Evolutionary conservation across 768 basidiomycete species (phyloP), one percentile per base, ranked within the genome.

Genomic region (Basidioascus undulatus): DNA sequence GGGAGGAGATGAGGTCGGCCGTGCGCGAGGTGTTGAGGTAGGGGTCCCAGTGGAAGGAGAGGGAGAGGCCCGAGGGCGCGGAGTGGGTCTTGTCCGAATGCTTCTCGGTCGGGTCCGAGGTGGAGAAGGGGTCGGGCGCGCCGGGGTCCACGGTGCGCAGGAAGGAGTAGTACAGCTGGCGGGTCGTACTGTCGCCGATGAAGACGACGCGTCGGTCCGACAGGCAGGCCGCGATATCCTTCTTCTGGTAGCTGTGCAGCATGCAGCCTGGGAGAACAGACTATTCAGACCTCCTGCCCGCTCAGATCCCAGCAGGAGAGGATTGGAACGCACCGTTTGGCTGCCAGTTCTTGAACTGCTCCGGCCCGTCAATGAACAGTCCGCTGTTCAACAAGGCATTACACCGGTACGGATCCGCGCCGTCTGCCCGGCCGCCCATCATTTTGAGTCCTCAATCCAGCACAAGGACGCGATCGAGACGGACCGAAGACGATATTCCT

Each of bases 341-440:
- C 54, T 92, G 84, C 84, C 84, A 92, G 51, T 74, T 75, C 45
- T 56, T 63, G 53, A n/a, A n/a, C n/a, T n/a, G n/a, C n/a, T 67
- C 65, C 31, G 54, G 58, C 20, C 59, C 55, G 54, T 83, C 83
- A 41, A 83, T 56, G 83, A 83, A 89, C 49, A 66, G 68, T 23
- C 84, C 84, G 31, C 62, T 62, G 36, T 65, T 74, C 35, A 84
- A 55, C 21, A 86, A 57, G 5, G 78, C 66, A 43, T 67, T 61
- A 53, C 84, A 87, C 52, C 71, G 76, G 40, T 68, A 62, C 12
- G 75, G 71, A 56, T 86, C 83, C 6, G 65, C 58, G 55, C 65
- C 67, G 56, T 80, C 84, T 84, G 46, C 18, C 15, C 3, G n/a
- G 7, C 4, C 6, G 3, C 4, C 12, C 13, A 10, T 3, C 13